Evolutionary conservation across 345 rosid genomes (phyloP).

Genomic region (Erucastrum elatum): DNA sequence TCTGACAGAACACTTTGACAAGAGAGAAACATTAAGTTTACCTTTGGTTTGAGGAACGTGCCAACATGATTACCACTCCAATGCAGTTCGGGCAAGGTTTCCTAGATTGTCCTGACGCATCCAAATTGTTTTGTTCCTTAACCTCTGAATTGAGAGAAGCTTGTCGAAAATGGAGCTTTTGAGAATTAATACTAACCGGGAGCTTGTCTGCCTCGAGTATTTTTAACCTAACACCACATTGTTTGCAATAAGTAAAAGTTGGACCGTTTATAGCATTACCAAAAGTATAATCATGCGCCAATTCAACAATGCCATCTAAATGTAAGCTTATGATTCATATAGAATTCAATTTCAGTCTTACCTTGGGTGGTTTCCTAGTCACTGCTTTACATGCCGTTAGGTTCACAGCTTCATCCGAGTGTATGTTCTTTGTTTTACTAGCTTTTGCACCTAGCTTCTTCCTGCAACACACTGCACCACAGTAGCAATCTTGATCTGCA

Average conservation of each 20-base stretch:
- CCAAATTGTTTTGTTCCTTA: conserved; percentile 10
- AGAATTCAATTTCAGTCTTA: conserved; percentile 47
- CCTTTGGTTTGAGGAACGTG: conserved; percentile 55
- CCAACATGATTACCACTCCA: conserved; percentile 62
- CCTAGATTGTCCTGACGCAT: conserved; percentile 52
- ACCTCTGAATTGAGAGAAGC: conserved; percentile 19
- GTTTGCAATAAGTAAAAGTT: too few relatives aligned
- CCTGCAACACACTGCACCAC: conserved; percentile 77
- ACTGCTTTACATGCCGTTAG: conserved; percentile 67
- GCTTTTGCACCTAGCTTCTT: conserved; percentile 78
- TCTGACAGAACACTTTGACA: not conserved
- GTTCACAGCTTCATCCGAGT: conserved; percentile 64
- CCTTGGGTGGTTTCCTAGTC: conserved; percentile 56
- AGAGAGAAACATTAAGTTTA: conserved; percentile 9
- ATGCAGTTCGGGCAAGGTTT: conserved; percentile 54
- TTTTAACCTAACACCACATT: conserved; percentile 43
- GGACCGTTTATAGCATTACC: too few relatives aligned
- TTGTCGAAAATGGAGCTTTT: conserved; percentile 15
- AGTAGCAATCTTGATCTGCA: conserved; percentile 94
- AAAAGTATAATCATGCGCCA: too few relatives aligned
- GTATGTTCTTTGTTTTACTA: conserved; percentile 53
- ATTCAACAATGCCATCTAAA: not conserved
- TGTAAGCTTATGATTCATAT: conserved; percentile 50
- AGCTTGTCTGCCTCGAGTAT: conserved; percentile 48
- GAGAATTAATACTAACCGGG: conserved; percentile 44